These are phyloP conservation scores for Lolium perenne DNA, from an alignment of 176 grass and related monocot genomes.

Conservation along the genomic window DNA sequence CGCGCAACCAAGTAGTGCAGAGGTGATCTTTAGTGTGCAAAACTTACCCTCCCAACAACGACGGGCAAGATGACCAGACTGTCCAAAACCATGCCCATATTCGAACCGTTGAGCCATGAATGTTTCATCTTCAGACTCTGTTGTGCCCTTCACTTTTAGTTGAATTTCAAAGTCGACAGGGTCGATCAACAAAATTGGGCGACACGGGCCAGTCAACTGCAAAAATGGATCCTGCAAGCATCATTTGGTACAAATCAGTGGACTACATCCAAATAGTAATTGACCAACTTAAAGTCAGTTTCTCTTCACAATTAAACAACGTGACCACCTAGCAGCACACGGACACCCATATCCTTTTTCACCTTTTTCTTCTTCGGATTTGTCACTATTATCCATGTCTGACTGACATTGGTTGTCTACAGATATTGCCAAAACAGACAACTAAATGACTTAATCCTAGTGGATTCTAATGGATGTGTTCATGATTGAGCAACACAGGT, in stretches of 20 bases:
- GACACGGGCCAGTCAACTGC: background rate
- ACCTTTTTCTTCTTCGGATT: no score
- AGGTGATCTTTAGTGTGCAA: background rate
- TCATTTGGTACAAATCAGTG: background rate
- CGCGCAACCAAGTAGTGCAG: background rate
- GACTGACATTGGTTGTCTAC: background rate
- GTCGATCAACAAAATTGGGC: background rate
- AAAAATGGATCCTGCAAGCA: conserved; percentile 3
- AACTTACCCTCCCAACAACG: background rate
- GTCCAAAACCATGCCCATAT: background rate
- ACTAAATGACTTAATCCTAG: no score
- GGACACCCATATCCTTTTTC: no score
- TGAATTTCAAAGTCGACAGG: conserved; percentile 3
- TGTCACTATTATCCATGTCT: no score
- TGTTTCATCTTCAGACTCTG: background rate
- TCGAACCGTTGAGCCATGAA: background rate
- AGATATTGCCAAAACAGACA: background rate
- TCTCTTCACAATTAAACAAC: background rate
- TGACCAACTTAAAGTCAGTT: background rate
- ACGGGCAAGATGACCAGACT: background rate
- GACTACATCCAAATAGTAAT: background rate
- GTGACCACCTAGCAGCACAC: background rate
- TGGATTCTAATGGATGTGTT: no score
- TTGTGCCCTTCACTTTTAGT: background rate
- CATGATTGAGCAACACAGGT: no score